phyloP scores from a whole-genome alignment of 768 basidiomycete genomes.

The Boletus eberwhitei region DNA sequence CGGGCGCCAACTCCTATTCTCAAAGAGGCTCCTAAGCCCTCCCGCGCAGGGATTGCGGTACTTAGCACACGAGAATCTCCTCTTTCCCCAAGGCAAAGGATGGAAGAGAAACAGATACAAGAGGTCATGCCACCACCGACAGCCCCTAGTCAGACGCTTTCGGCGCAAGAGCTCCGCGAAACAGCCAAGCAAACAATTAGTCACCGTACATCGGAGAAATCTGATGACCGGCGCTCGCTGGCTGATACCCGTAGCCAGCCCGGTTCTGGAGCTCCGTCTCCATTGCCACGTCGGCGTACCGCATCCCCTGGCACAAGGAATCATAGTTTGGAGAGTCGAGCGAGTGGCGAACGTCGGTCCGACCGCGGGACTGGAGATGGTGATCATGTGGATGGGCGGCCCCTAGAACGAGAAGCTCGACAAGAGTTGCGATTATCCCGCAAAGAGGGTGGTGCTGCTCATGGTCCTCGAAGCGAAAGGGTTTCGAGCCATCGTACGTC shows the following conservation, averaged over 20 bases:
- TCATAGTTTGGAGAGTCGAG: conserved; percentile 67
- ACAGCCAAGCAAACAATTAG: conserved; percentile 68
- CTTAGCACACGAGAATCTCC: conserved; percentile 34
- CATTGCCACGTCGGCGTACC: conserved; percentile 54
- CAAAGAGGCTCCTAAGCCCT: conserved; percentile 18
- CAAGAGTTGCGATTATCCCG: conserved; percentile 43
- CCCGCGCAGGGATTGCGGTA: conserved; percentile 14
- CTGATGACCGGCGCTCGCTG: conserved; percentile 38
- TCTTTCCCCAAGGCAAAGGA: conserved; percentile 39
- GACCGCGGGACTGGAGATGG: conserved; percentile 47
- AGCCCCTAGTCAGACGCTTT: conserved; percentile 72
- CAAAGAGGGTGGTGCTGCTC: conserved; percentile 47
- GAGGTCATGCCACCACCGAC: conserved; percentile 73
- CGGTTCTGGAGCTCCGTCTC: conserved; percentile 54
- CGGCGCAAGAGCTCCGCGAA: conserved; percentile 77
- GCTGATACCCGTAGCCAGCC: conserved; percentile 44
- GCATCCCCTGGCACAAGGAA: conserved; percentile 67
- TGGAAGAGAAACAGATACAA: conserved; percentile 40
- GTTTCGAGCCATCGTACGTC: conserved; percentile 40
- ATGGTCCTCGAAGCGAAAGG: conserved; percentile 51
- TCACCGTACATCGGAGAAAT: conserved; percentile 35
- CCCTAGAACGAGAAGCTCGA: conserved; percentile 48
- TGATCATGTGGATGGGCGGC: conserved; percentile 49
- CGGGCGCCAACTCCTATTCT: conserved; percentile 12
- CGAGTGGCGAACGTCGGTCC: conserved; percentile 62